phyloP scores from a whole-genome alignment of 139 green algal species.

The Microglena sp. region DNA sequence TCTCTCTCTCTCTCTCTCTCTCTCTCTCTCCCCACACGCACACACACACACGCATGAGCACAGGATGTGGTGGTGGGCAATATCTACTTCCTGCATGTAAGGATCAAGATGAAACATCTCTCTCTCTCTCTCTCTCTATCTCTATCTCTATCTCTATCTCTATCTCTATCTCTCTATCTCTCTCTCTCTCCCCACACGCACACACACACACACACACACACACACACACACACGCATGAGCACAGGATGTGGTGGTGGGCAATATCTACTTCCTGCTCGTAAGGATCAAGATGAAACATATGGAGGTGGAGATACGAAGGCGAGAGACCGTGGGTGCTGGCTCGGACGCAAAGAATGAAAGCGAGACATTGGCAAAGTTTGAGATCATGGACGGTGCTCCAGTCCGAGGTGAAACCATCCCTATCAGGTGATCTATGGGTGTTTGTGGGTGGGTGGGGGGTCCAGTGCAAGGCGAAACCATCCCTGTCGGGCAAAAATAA shows the following conservation, averaged over 20 bases:
- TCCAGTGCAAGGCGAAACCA: slow-evolving; percentile 79
- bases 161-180: no score
- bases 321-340: slow-evolving; percentile 83
- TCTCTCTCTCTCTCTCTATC: no score
- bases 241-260: slow-evolving; percentile 81
- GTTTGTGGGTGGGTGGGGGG: no score
- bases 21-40: no score
- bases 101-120: no score
- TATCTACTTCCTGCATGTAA: slow-evolving; percentile 95
- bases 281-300: slow-evolving; percentile 98
- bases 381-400: slow-evolving; percentile 99
- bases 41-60: not conserved
- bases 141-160: no score
- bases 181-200: no score
- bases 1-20: no score
- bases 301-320: slow-evolving; percentile 96
- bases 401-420: slow-evolving; percentile 79
- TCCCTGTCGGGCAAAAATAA: no score
- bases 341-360: slow-evolving; percentile 72
- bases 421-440: slow-evolving; percentile 58
- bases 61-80: slow-evolving; percentile 88
- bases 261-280: slow-evolving; percentile 98
- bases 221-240: not conserved
- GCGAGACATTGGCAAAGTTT: slow-evolving; percentile 91
- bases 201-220: no score